These are phyloP conservation scores for Lactifluus volemus DNA, from an alignment of 768 basidiomycete genomes.

Conservation along the genomic window DNA sequence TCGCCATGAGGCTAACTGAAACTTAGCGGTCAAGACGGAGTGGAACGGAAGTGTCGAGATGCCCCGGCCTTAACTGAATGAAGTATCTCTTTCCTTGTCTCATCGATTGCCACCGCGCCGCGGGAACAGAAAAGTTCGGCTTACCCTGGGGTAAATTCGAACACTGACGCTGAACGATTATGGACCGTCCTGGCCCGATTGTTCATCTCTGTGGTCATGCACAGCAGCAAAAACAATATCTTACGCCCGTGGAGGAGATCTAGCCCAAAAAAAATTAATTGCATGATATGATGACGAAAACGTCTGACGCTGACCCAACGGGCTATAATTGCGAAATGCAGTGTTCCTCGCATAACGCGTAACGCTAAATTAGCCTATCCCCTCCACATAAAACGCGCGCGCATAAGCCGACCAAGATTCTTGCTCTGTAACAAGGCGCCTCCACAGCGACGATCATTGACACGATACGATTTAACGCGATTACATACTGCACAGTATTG, in stretches of 20 bases:
- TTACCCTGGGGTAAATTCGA: background rate
- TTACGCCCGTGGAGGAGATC: background rate
- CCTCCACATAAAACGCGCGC: background rate
- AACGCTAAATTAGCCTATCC: slow-evolving; percentile 2
- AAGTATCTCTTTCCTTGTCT: background rate
- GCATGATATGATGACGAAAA: background rate
- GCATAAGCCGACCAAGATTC: background rate
- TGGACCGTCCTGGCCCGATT: background rate
- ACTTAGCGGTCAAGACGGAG: background rate
- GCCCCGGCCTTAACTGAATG: background rate
- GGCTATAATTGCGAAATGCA: background rate
- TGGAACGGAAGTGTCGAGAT: background rate
- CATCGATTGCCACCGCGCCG: background rate
- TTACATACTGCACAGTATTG: background rate
- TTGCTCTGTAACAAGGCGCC: background rate
- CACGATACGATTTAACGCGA: background rate
- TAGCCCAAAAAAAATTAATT: background rate
- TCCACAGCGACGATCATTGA: background rate
- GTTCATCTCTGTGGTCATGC: background rate
- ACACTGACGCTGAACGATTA: background rate
- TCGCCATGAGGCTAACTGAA: background rate
- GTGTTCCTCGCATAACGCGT: background rate
- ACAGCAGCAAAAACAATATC: background rate
- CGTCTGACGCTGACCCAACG: too few species aligned
- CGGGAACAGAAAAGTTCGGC: background rate